Conservation (phyloP, 2,329 filamentous ascomycete species). For the Amphichorda felina region DNA sequence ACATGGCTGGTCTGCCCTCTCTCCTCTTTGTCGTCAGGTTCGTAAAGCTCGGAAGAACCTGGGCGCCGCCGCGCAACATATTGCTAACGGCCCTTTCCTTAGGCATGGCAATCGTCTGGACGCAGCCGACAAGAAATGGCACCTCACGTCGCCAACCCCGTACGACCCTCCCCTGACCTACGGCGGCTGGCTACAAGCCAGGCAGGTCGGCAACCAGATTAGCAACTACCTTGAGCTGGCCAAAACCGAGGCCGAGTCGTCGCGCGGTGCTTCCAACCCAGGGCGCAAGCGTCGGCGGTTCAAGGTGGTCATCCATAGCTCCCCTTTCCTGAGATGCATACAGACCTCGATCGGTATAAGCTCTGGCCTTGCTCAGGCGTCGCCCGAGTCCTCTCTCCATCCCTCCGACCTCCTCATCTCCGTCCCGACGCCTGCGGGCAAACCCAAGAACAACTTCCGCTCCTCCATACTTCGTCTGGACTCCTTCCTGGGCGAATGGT, state of each 20-base stretch:
- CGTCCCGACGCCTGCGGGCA: constrained; percentile 13
- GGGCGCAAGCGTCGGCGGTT: constrained; percentile 43
- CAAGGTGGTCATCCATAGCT: constrained; percentile 79
- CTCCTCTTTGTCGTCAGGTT: constrained; percentile 32
- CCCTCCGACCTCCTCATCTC: constrained; percentile 22
- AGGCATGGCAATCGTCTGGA: constrained; percentile 91
- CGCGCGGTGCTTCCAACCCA: not conserved
- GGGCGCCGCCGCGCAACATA: too few species aligned
- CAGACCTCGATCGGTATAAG: constrained; percentile 86
- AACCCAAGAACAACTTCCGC: constrained; percentile 22
- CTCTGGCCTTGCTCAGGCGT: constrained; percentile 61
- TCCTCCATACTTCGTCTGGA: constrained; percentile 69
- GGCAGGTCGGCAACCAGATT: constrained; percentile 72
- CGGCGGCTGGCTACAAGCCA: constrained; percentile 82
- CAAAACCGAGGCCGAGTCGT: constrained; percentile 27
- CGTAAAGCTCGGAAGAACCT: too few species aligned
- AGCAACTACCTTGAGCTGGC: constrained; percentile 53
- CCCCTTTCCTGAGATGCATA: constrained; percentile 86
- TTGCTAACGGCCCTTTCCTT: constrained; percentile 1
- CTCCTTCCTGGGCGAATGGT: constrained; percentile 90
- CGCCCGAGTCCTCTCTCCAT: constrained; percentile 17
- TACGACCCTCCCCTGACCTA: constrained; percentile 96
- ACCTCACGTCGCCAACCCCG: constrained; percentile 80
- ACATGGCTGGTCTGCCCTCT: constrained; percentile 12
- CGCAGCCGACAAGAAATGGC: constrained; percentile 90